Base-by-base conservation (phyloP, 164 flowering plant species). In the Malania oleifera region DNA sequence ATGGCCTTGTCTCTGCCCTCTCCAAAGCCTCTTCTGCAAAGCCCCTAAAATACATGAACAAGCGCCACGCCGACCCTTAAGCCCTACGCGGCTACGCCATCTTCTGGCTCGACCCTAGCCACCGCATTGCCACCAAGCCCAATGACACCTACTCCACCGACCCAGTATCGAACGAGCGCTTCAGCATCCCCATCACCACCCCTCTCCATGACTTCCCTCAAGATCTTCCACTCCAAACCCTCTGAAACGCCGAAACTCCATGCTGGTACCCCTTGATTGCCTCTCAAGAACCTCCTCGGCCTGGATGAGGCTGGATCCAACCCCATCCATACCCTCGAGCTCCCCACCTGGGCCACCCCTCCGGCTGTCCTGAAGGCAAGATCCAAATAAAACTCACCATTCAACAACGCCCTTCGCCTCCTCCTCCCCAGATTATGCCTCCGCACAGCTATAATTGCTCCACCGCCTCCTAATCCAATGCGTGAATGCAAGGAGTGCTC, bases 351-450 rank as follows among this genome's bases (percentile, higher is more conserved):
- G n/a, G 67, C 23, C 87, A 91, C 14, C 89, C 91, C 17, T 91
- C 93, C 15, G 97, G 97, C 15, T 87, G 97, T 11, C 93, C 89
- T 19, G 96, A 91, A 22, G 97, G 97, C 0, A 86, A 82, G 78
- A 79, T 87, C 73, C 69, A 79, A 11, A 22, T 91, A 2, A 87
- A 81, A 55, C 70, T 87, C 26, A 70, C 75, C 25, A 11, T 87
- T 23, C 73, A 74, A 0, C 87, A 78, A 44, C 82, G 85, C 12
- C 83, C 80, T 1, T 17, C 62, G 13, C 72, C 71, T 1, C 70
- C 61, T 12, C 54, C 31, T 11, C 43, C 67, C 75, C 77, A 74
- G 19, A 34, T 48, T 59, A 25, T 74, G 72, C 83, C 81, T 70
- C 77, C 68, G 7, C 24, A 66, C 14, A 52, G 55, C 60, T 77